A percentile compares a stretch with the other conserved stretches of the same genome.
These are phyloP conservation scores for Citrullus mucosospermus DNA, from an alignment of 306 rosid genomes.

Conservation along the genomic window DNA sequence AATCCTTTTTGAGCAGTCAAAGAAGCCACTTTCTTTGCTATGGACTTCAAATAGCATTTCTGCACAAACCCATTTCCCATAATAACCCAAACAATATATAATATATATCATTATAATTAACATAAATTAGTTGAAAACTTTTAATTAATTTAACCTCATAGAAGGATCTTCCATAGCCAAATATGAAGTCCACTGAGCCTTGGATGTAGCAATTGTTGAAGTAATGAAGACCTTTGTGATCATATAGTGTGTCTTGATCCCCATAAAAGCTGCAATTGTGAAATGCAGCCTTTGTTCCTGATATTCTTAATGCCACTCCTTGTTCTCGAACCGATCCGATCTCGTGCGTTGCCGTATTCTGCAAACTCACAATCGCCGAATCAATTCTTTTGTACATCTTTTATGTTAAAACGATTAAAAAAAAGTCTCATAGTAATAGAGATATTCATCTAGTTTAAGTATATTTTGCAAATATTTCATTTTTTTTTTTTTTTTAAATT, in stretches of 20 bases:
- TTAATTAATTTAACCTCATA: conserved; percentile 30
- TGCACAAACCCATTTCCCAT: conserved; percentile 16
- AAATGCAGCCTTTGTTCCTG: conserved; percentile 55
- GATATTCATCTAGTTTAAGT: no score
- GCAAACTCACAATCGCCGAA: neutral
- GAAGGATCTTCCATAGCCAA: conserved; percentile 54
- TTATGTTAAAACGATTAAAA: no score
- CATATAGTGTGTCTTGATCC: conserved; percentile 58
- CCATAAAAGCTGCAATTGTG: conserved; percentile 59
- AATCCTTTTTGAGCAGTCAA: conserved; percentile 61
- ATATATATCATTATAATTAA: no score
- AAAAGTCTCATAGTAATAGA: neutral
- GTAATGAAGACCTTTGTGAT: conserved; percentile 67
- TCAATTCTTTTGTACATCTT: no score
- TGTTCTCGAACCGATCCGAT: conserved; percentile 37
- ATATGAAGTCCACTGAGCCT: conserved; percentile 74
- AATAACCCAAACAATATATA: no score
- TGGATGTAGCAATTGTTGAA: conserved; percentile 51
- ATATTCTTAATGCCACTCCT: conserved; percentile 47
- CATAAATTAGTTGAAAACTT: neutral
- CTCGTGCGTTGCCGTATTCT: conserved; percentile 46
- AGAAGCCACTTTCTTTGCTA: conserved; percentile 42
- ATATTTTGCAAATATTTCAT: no score
- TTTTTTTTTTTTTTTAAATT: no score
- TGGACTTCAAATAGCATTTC: conserved; percentile 48